Conservation (phyloP, 2,329 filamentous ascomycete species). For the Calonectria pseudoturangicola region DNA sequence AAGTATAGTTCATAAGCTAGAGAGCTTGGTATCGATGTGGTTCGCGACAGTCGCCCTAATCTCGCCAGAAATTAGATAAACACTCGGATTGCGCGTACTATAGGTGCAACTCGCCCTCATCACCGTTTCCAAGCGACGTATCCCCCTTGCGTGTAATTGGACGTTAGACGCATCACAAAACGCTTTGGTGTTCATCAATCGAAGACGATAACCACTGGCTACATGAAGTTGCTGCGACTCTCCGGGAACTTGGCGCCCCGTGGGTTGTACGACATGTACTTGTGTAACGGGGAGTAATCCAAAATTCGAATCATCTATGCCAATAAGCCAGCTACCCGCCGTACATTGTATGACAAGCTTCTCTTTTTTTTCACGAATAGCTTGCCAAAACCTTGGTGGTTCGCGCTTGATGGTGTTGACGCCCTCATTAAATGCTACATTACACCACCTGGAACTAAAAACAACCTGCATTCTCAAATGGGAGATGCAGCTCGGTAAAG, state of each 20-base stretch:
- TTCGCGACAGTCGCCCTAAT: constrained; percentile 1
- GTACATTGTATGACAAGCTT: too few relatives aligned
- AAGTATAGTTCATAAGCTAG: constrained; percentile 2
- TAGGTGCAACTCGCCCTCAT: constrained; percentile 13
- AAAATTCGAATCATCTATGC: not conserved
- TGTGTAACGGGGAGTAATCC: constrained; percentile 2
- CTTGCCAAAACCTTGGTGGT: not conserved
- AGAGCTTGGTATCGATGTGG: not conserved
- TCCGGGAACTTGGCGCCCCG: not conserved
- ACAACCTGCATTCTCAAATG: constrained; percentile 5
- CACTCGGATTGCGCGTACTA: constrained; percentile 9
- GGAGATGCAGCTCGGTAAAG: constrained; percentile 2
- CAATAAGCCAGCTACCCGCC: not conserved
- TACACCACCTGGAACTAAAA: constrained; percentile 6
- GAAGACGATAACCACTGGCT: constrained; percentile 16
- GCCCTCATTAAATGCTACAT: not conserved
- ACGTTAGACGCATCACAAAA: constrained; percentile 27
- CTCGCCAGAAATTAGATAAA: constrained; percentile 6
- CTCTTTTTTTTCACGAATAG: not conserved
- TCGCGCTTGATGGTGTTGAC: not conserved
- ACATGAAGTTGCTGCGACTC: constrained; percentile 9
- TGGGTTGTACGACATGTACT: constrained; percentile 24
- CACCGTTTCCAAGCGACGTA: not conserved
- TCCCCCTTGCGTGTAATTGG: not conserved
- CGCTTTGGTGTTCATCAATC: constrained; percentile 15